Percentiles rank a stretch among this genome's conserved stretches.
Evolutionary conservation across 768 basidiomycete species (phyloP).

Genomic region (Sarcodon sp.): DNA sequence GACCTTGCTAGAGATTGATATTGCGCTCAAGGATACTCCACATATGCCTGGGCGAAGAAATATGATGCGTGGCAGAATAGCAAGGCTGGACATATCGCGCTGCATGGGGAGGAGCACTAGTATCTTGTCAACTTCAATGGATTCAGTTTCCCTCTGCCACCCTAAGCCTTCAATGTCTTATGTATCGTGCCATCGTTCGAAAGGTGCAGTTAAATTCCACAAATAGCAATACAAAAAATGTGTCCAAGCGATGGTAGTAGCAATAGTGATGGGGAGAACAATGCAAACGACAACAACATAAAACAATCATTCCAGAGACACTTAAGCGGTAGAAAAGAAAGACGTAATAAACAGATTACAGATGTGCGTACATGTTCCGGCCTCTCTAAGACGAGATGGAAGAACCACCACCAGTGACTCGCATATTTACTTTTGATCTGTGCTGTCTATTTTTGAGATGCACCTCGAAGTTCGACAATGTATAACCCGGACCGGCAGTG

Average conservation of each 20-base stretch:
- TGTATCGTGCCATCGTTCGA: neutral
- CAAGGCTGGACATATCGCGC: slow-evolving; percentile 68
- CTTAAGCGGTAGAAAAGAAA: neutral
- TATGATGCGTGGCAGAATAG: slow-evolving; percentile 58
- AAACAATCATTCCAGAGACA: slow-evolving; percentile 4
- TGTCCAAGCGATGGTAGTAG: neutral
- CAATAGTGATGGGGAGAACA: slow-evolving; percentile 3
- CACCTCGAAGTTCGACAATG: slow-evolving; percentile 82
- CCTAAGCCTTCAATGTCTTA: neutral
- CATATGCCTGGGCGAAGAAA: slow-evolving; percentile 70
- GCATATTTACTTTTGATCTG: slow-evolving; percentile 58
- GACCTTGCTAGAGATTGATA: neutral
- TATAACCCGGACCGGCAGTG: slow-evolving; percentile 81
- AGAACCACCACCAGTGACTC: slow-evolving; percentile 17
- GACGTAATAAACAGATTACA: neutral
- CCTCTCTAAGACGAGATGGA: slow-evolving; percentile 4
- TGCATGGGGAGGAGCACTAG: slow-evolving; percentile 11
- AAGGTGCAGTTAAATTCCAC: neutral
- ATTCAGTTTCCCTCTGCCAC: neutral
- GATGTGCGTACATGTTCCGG: too few species aligned
- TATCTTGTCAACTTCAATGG: neutral
- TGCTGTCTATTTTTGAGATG: slow-evolving; percentile 83
- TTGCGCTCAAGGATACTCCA: slow-evolving; percentile 46
- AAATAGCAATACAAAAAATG: neutral
- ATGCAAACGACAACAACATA: slow-evolving; percentile 8